A percentile compares a stretch with the other conserved stretches of the same genome.
These are phyloP conservation scores for Vaccinium myrtillus DNA, from an alignment of 148 eudicot species.

Conservation along the genomic window DNA sequence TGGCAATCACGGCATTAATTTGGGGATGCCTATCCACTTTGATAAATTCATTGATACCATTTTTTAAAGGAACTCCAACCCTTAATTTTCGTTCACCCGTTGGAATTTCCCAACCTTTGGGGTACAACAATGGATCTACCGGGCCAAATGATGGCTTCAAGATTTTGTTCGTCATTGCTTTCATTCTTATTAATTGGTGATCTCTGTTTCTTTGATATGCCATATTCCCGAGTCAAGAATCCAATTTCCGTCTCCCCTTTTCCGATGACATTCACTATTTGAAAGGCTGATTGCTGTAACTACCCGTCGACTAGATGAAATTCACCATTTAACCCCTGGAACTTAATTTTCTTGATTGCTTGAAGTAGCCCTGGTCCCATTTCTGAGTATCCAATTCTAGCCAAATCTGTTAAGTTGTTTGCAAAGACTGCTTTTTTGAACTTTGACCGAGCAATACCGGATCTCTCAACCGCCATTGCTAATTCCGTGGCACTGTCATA, in stretches of 20 bases:
- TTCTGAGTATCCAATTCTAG: slow-evolving; percentile 40
- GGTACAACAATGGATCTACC: slow-evolving; percentile 42
- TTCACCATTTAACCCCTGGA: slow-evolving; percentile 55
- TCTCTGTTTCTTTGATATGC: slow-evolving; percentile 28
- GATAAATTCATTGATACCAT: slow-evolving; percentile 32
- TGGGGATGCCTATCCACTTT: slow-evolving; percentile 26
- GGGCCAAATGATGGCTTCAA: slow-evolving; percentile 55
- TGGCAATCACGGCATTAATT: slow-evolving; percentile 15
- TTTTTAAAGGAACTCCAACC: slow-evolving; percentile 41
- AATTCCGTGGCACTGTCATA: slow-evolving; percentile 54
- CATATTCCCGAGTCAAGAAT: slow-evolving; percentile 49
- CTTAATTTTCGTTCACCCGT: slow-evolving; percentile 33
- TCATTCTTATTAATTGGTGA: slow-evolving; percentile 6
- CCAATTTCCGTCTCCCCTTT: slow-evolving; percentile 43
- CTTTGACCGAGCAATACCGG: slow-evolving; percentile 15
- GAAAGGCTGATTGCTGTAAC: neutral
- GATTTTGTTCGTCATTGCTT: slow-evolving; percentile 25
- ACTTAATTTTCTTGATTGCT: slow-evolving; percentile 28
- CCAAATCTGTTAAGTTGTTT: slow-evolving; percentile 31
- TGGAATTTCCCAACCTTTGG: slow-evolving; percentile 58
- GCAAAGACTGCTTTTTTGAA: slow-evolving; percentile 22
- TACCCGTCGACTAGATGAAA: slow-evolving; percentile 43
- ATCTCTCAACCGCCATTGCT: slow-evolving; percentile 51
- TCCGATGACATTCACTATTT: neutral
- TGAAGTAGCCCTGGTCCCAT: slow-evolving; percentile 40